Conservation (phyloP, 768 basidiomycete species). For the Lactarius akahatsu region DNA sequence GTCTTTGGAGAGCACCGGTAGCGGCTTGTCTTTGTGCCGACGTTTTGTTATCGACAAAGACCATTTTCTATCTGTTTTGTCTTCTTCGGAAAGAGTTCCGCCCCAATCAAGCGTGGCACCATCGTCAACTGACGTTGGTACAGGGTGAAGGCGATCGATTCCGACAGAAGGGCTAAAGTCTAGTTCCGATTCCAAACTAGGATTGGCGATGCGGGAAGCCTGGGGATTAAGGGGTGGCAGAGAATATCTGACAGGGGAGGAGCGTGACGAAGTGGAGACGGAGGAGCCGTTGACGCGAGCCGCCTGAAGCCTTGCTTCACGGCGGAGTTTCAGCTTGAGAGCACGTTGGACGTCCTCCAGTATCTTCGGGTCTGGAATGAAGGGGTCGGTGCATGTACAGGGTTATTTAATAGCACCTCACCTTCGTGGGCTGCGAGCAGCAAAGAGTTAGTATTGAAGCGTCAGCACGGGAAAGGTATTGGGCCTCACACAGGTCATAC, state of each 20-base stretch:
- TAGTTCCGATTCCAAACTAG: conserved; percentile 46
- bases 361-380: conserved; percentile 65
- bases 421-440: conserved; percentile 67
- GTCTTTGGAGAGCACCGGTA: conserved; percentile 41
- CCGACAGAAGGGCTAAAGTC: conserved; percentile 71
- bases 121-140: conserved; percentile 67
- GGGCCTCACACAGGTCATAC: conserved; percentile 68
- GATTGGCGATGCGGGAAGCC: conserved; percentile 23
- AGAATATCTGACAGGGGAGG: conserved; percentile 27
- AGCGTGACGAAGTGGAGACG: conserved; percentile 32
- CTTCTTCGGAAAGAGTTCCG: conserved; percentile 53
- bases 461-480: conserved; percentile 6
- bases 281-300: conserved; percentile 27
- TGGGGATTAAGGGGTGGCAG: conserved; percentile 37
- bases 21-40: conserved; percentile 59
- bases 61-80: conserved; percentile 62
- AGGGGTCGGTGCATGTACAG: conserved; percentile 25
- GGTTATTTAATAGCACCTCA: conserved; percentile 36
- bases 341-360: conserved; percentile 79
- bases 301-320: conserved; percentile 60
- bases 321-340: conserved; percentile 66
- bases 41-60: conserved; percentile 55
- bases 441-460: conserved; percentile 12
- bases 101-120: conserved; percentile 76
- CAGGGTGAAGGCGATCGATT: conserved; percentile 51